phyloP scores from a whole-genome alignment of 2,329 filamentous ascomycete genomes.

The Neospermospora avenae region DNA sequence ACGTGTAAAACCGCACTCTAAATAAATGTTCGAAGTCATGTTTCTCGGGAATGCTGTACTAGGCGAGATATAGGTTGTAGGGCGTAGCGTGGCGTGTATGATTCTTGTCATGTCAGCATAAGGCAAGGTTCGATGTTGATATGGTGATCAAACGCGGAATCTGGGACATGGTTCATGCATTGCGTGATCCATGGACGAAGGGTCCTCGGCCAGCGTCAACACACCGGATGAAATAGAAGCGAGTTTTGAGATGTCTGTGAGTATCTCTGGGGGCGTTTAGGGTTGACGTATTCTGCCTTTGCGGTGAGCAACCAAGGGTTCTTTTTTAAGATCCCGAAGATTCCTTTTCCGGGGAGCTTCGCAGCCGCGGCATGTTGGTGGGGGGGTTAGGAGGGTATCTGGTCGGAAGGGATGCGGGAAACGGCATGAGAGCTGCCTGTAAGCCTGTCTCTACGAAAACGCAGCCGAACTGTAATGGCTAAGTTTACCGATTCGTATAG shows the following conservation, averaged over 20 bases:
- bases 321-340: neutral
- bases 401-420: neutral
- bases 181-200: slow-evolving; percentile 12
- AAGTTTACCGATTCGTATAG: neutral
- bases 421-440: neutral
- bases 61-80: neutral
- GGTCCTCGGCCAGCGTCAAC: slow-evolving; percentile 13
- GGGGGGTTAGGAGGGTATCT: neutral
- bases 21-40: neutral
- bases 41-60: neutral
- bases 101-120: neutral
- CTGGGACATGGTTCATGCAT: slow-evolving; percentile 13
- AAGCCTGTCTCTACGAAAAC: neutral
- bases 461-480: neutral
- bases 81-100: neutral
- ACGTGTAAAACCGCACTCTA: neutral
- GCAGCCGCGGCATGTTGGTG: neutral
- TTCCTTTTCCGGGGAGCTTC: neutral
- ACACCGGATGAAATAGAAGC: slow-evolving; percentile 5
- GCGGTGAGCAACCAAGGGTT: neutral
- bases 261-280: neutral
- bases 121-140: slow-evolving; percentile 10
- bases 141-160: slow-evolving; percentile 19
- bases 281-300: neutral
- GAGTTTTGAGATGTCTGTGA: slow-evolving; percentile 5